A percentile compares a stretch with the other conserved stretches of the same genome.
phyloP scores from a whole-genome alignment of 345 rosid species.

The Hibiscus tridactylites region DNA sequence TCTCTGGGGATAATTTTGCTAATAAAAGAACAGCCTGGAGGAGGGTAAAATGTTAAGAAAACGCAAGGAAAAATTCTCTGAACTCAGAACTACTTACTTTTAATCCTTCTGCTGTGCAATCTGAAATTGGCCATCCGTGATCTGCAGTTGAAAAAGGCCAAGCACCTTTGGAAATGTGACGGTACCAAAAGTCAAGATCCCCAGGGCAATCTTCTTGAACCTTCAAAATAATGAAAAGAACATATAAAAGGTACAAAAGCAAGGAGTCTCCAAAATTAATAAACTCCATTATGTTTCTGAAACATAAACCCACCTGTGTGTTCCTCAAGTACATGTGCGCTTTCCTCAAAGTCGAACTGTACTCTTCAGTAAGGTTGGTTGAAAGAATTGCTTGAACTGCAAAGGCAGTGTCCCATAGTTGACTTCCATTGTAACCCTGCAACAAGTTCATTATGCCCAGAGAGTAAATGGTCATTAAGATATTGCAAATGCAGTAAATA shows the following conservation, averaged over 20 bases:
- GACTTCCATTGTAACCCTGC: slow-evolving; percentile 99
- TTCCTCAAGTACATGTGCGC: slow-evolving; percentile 59
- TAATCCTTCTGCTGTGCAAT: slow-evolving; percentile 89
- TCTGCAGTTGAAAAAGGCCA: slow-evolving; percentile 98
- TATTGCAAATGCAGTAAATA: neutral
- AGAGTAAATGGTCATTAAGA: slow-evolving; percentile 8
- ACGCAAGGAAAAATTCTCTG: neutral
- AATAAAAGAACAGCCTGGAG: slow-evolving; percentile 64
- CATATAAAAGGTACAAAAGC: neutral
- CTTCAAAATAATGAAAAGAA: slow-evolving; percentile 31
- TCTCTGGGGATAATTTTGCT: slow-evolving; percentile 57
- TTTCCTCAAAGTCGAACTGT: slow-evolving; percentile 54
- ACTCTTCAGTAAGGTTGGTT: slow-evolving; percentile 61
- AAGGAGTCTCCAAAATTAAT: neutral
- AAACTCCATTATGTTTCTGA: slow-evolving; percentile 4
- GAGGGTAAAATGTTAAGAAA: slow-evolving; percentile 11
- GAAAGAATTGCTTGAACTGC: slow-evolving; percentile 80
- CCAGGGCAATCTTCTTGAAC: slow-evolving; percentile 81
- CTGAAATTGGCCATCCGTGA: slow-evolving; percentile 98
- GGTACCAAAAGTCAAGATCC: slow-evolving; percentile 71
- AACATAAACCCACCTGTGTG: slow-evolving; percentile 56
- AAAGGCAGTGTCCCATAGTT: slow-evolving; percentile 90
- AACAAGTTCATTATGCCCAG: slow-evolving; percentile 12
- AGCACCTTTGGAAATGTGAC: slow-evolving; percentile 97
- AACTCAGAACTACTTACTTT: slow-evolving; percentile 43